Base-by-base conservation (phyloP, 495 filamentous ascomycete species). In the Xanthoparmelia taractica region DNA sequence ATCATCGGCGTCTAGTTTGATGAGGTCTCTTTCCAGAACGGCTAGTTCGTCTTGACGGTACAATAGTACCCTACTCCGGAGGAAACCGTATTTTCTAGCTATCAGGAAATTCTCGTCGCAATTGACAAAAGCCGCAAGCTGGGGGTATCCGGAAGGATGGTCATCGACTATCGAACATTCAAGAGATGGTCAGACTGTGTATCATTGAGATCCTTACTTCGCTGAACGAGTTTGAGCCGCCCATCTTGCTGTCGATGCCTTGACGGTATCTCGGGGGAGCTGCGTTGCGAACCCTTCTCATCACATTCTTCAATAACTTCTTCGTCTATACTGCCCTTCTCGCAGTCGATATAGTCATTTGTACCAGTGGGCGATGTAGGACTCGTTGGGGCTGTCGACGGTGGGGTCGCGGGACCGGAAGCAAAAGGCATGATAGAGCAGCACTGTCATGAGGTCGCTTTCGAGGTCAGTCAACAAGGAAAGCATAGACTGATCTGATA, bases 11-110 rank as follows among this genome's bases (percentile, higher is more conserved):
- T 79, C 77, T 27, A 72, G 40, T 1, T 37, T 23, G 34, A 72
- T 63, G 25, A 79, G 71, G 0, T 68, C 40, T 4, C 68, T 43
- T 59, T 79, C 77, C 1, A 75, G 64, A 8, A 58, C 59, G 11
- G 65, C 47, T 1, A 79, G 57, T 59, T 75, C 70, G 48, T 75
- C 73, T 56, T 79, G 76, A 41, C 73, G 73, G 47, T 77, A 64
- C 1, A 79, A 63, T 3, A 79, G 59, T 11, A 78, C 41, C 34
- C 77, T 67, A 13, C 63, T 69, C 25, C 75, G 73, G 7, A 79
- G 61, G 47, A 67, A 74, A 7, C 66, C 67, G 58, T 74, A 77
- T 20, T 69, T 66, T 27, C 77, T 70, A 62, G 69, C 71, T 12
- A 77, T 70, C 47, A 74, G 62, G 56, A 73, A 73, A 38, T 73